Base-by-base conservation (phyloP, 495 filamentous ascomycete species). In the Glutinoglossum americanum region DNA sequence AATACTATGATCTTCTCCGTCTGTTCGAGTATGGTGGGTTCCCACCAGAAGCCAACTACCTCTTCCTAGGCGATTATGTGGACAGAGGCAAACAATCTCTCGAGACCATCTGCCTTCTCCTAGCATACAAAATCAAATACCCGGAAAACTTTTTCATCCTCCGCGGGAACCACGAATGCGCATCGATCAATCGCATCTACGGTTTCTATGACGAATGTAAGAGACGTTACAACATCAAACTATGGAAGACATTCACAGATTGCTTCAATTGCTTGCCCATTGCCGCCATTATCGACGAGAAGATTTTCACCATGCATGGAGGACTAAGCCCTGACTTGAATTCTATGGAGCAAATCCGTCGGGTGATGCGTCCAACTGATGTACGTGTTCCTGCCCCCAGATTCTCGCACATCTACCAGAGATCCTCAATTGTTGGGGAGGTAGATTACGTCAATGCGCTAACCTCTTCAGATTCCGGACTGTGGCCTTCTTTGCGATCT, bases 301-400 rank as follows among this genome's bases (percentile, higher is more conserved):
- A 98, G 84, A 98, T 98, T 65, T 97, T 98, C 79, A 98, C 92
- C 60, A 98, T 98, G 92, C 92, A 98, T 71, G 92, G 92, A 65
- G 92, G 92, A 64, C 73, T 98, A 66, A 96, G 92, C 66, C 92
- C 92, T 28, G 92, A 98, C 65, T 75, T 98, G 53, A 98, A 97
- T 76, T 96, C 92, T 32, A 98, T 98, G 92, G 92, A 98, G 75
- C 92, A 98, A 73, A 98, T 98, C 61, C 86, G 92, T 65, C 84
- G 92, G 62, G 92, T 98, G 60, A 98, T 98, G 92, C 82, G 92
- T 60, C 92, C 92, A 56, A 98, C 92, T 62, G 92, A 98, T 80
- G 92, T 98, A 47, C 41, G 32, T 58, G 30, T 58, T 56, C 45
- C 59, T 63, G 71, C 71, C 65, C n/a, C 70, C 64, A 63, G 60